Base-by-base conservation (phyloP, 2,329 filamentous ascomycete species). In the Falciphora oryzae region DNA sequence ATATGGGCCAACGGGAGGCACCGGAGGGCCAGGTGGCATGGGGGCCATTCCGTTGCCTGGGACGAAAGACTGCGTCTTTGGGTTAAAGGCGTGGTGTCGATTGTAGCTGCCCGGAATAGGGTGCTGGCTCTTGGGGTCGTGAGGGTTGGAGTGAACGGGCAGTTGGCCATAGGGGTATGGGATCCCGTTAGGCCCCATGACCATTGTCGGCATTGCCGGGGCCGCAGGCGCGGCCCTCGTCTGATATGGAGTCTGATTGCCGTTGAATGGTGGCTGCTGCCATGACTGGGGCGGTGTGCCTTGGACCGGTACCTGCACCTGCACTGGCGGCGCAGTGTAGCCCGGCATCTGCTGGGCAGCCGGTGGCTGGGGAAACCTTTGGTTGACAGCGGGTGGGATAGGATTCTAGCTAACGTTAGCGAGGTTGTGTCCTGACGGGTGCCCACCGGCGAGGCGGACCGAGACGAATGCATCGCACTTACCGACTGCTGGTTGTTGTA, bases 11-110 rank as follows among this genome's bases (percentile, higher is more conserved):
- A 32, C 31, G 14, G 56, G 56, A 28, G 62, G 78, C 22, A 78
- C 79, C 66, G 80, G 77, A 7, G 81, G 78, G 38, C 61, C 61
- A 57, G 78, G 77, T 57, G 80, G 81, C 68, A 81, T 78, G 4
- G 81, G 78, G 35, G 78, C 76, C 74, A 83, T 80, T 31, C 80
- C 78, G 67, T 76, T 80, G 66, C 85, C 80, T 1, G 94, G 94
- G 29, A 97, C 86, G 75, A 98, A 97, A 0, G 93, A 91, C 72
- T 96, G 91, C 22, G 91, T 97, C 78, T 96, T 93, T 0, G 93
- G 94, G 73, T 97, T 97, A 79, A 98, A 97, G 16, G 90, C 87
- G 70, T 92, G 35, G 14, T 16, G 91, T 65, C 93, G 85, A 72
- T 90, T 92, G 69, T 86, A 75, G 63, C 69, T 71, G 73, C 69